phyloP scores from a whole-genome alignment of 768 basidiomycete genomes.

The Calvatia gigantea region DNA sequence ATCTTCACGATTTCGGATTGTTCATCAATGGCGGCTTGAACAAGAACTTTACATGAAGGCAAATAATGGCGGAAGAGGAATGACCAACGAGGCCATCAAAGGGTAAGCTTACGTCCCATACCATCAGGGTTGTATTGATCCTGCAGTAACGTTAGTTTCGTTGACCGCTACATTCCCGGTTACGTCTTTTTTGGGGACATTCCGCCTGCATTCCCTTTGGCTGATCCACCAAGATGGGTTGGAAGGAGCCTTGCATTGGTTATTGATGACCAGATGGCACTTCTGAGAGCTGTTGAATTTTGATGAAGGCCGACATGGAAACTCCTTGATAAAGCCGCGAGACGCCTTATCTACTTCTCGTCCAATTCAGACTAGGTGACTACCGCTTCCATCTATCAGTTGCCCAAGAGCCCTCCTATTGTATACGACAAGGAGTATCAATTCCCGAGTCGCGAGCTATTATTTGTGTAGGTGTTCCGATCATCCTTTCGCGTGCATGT shows the following conservation, averaged over 20 bases:
- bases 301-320: conserved; percentile 24
- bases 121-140: neutral
- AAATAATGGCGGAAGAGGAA: conserved; percentile 79
- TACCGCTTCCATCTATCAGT: neutral
- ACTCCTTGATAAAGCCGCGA: neutral
- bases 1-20: conserved; percentile 36
- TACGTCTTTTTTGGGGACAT: conserved; percentile 17
- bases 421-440: neutral
- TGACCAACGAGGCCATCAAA: conserved; percentile 77
- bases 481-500: no score
- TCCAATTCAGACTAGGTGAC: neutral
- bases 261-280: conserved; percentile 51
- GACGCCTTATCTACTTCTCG: neutral
- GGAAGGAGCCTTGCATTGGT: conserved; percentile 49
- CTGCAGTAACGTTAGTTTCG: conserved; percentile 50
- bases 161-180: conserved; percentile 73
- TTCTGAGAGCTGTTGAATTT: conserved; percentile 39
- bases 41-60: conserved; percentile 91
- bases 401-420: neutral
- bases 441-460: no score
- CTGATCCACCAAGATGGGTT: conserved; percentile 21
- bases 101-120: conserved; percentile 37
- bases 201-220: conserved; percentile 1
- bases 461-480: no score
- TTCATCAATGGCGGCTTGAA: conserved; percentile 87